phyloP scores from a whole-genome alignment of 306 rosid genomes.

The Carpinus viminea region DNA sequence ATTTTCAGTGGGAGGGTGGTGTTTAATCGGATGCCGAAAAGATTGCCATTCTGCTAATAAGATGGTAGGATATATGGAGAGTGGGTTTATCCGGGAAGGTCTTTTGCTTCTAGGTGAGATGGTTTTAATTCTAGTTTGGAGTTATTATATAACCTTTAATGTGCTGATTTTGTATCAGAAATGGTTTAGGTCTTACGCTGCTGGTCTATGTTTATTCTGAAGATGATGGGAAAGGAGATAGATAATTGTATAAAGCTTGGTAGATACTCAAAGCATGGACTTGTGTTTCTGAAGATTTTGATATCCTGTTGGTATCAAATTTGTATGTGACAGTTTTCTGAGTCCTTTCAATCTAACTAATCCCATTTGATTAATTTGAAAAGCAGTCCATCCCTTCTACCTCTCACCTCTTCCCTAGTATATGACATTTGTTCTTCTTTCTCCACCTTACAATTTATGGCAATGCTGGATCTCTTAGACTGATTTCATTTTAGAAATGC shows the following conservation, averaged over 20 bases:
- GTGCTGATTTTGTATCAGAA: not conserved
- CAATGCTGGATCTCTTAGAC: not conserved
- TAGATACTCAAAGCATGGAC: no score
- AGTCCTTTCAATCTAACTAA: not conserved
- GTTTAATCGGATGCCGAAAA: no score
- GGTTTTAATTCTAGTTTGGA: slow-evolving; percentile 79
- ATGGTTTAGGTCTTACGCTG: not conserved
- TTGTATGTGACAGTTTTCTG: not conserved
- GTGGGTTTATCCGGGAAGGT: slow-evolving; percentile 47
- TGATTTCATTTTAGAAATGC: not conserved
- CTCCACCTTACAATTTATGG: not conserved
- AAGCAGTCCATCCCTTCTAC: not conserved
- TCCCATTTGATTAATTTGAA: not conserved
- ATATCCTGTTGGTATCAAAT: not conserved
- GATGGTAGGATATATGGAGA: slow-evolving; percentile 59
- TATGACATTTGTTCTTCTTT: not conserved
- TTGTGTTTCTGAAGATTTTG: not conserved
- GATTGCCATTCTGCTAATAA: slow-evolving; percentile 79
- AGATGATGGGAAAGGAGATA: not conserved
- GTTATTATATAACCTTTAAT: slow-evolving; percentile 28
- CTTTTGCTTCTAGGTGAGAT: slow-evolving; percentile 54
- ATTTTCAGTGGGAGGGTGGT: no score
- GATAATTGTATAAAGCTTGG: not conserved
- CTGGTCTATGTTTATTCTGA: not conserved
- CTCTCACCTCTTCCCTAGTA: not conserved